Percentiles rank a stretch among this genome's conserved stretches.
Evolutionary conservation across 129 eudicot species (phyloP).

Genomic region (Flaveria sonorensis): DNA sequence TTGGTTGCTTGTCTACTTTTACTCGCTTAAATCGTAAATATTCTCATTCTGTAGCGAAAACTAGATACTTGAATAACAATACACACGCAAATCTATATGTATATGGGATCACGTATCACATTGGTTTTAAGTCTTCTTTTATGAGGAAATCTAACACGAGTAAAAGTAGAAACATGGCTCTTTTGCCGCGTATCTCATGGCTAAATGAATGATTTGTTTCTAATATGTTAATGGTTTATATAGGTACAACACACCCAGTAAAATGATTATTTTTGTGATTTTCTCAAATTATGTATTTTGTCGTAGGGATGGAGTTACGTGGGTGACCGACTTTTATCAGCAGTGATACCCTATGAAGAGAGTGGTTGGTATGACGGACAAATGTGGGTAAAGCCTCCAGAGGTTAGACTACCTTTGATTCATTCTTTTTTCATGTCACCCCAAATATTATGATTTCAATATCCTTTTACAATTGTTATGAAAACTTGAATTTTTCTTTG

Average conservation of each 20-base stretch:
- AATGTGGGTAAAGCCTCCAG: constrained; percentile 99
- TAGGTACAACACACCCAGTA: neutral
- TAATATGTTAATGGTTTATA: neutral
- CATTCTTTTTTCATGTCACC: neutral
- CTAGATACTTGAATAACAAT: no score
- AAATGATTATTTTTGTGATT: neutral
- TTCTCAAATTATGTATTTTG: neutral
- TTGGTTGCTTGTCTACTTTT: neutral
- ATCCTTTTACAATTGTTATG: no score
- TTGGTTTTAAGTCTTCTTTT: no score
- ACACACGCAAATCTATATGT: neutral
- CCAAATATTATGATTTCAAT: no score
- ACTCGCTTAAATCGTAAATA: neutral
- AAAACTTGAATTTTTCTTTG: no score
- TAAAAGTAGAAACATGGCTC: no score
- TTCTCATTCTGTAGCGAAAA: no score
- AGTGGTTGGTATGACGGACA: constrained; percentile 99
- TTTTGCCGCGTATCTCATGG: no score
- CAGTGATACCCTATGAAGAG: constrained; percentile 97
- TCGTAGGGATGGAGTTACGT: constrained; percentile 97
- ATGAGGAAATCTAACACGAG: no score
- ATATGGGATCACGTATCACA: neutral
- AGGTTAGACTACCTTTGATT: constrained; percentile 53
- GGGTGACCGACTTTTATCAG: constrained; percentile 94
- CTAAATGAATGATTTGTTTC: no score